These are phyloP conservation scores for Penicillium thymicola DNA, from an alignment of 2,329 filamentous ascomycete species.

Conservation along the genomic window DNA sequence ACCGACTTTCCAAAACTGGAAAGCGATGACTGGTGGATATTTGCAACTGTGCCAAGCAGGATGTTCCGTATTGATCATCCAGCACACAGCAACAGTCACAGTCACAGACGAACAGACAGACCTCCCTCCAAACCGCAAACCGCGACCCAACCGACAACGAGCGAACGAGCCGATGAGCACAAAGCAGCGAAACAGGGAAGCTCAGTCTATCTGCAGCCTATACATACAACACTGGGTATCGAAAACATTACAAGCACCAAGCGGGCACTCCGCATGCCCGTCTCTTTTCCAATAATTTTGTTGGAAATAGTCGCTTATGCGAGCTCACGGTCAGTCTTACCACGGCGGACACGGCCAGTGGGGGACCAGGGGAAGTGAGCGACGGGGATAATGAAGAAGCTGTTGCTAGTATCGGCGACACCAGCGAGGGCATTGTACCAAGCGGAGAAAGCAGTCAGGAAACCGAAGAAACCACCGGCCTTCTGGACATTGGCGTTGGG, in stretches of 20 bases:
- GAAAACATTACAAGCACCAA: slow-evolving; percentile 28
- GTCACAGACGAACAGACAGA: neutral
- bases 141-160: slow-evolving; percentile 5
- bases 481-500: slow-evolving; percentile 56
- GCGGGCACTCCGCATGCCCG: neutral
- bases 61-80: slow-evolving; percentile 3
- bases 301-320: slow-evolving; percentile 24
- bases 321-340: slow-evolving; percentile 49
- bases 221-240: slow-evolving; percentile 34
- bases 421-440: slow-evolving; percentile 87
- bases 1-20: neutral
- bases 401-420: slow-evolving; percentile 66
- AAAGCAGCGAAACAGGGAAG: neutral
- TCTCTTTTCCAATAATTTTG: neutral
- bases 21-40: neutral
- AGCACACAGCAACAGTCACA: neutral
- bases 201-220: neutral
- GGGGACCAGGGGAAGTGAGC: slow-evolving; percentile 94
- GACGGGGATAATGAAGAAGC: slow-evolving; percentile 91
- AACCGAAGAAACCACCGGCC: slow-evolving; percentile 75
- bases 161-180: slow-evolving; percentile 4
- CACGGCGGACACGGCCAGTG: slow-evolving; percentile 62
- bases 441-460: slow-evolving; percentile 74
- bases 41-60: neutral
- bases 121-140: neutral